Percentiles rank a stretch among this genome's conserved stretches.
Evolutionary conservation across 164 flowering plant genomes (phyloP).

Genomic region (Sextonia rubra): DNA sequence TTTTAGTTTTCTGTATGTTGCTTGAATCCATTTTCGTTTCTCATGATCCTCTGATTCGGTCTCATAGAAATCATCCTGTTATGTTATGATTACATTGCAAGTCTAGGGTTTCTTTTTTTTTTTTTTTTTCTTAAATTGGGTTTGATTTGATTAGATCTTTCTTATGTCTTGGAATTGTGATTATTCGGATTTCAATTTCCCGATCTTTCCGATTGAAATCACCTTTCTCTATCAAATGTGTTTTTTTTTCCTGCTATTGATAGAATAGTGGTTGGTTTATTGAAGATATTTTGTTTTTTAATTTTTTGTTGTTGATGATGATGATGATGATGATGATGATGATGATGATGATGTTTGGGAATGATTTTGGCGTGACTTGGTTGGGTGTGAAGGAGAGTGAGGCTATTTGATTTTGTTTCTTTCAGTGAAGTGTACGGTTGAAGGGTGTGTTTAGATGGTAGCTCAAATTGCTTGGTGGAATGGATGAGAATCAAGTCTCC

Average conservation of each 20-base stretch:
- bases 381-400: no score
- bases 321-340: no score
- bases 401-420: no score
- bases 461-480: no score
- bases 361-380: no score
- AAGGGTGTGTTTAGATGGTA: no score
- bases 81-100: not conserved
- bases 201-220: not conserved
- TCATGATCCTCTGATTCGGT: not conserved
- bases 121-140: not conserved
- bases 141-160: not conserved
- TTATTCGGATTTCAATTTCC: not conserved
- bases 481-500: no score
- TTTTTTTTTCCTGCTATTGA: not conserved
- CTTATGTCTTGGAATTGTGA: not conserved
- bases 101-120: not conserved
- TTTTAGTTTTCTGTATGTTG: not conserved
- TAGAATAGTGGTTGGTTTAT: not conserved
- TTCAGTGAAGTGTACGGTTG: no score
- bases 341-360: not conserved
- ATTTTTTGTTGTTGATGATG: not conserved
- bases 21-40: not conserved
- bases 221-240: not conserved
- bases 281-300: no score
- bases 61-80: not conserved